Base-by-base conservation (phyloP, 768 basidiomycete species). In the Boletus edulis region DNA sequence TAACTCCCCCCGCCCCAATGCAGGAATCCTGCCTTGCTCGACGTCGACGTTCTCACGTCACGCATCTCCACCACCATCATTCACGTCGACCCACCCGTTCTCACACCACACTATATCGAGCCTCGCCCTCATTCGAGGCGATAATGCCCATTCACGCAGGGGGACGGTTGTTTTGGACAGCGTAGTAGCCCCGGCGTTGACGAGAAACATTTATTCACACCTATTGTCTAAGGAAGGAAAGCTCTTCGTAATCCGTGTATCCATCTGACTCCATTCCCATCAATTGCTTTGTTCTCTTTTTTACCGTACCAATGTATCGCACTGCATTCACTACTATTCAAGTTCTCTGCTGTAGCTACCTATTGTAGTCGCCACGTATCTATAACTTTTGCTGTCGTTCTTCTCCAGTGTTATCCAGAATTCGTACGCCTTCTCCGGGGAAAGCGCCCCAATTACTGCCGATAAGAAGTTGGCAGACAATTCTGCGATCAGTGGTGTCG, bases 1-100 rank as follows among this genome's bases (percentile, higher is more conserved):
- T 86, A 68, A 75, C 22, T 4, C 32, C 14, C 39, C 31, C 35
- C 35, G 1, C 14, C 2, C n/a, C 12, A 24, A n/a, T n/a, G 39
- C 49, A 49, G 31, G 15, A 8, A 40, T 51, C 22, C 43, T 43
- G 10, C 40, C 49, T 11, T 11, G 20, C 40, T 43, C 49, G 48
- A 43, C 50, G 31, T 54, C 4, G 54, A 58, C 50, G 54, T 45
- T 20, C 24, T 15, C 51, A 18, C 18, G 24, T 45, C 50, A 6
- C 46, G 22, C 39, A 15, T 27, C 43, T 5, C 44, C 35, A 29
- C 24, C 59, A 47, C 34, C 54, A 38, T 42, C 52, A 31, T 43
- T 9, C 51, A 34, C 35, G 38, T 42, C 29, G 15, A 42, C n/a
- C 42, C 18, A 24, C 24, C 24, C 24, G 5, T 46, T 46, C 31